phyloP scores from a whole-genome alignment of 2,329 filamentous ascomycete species.

The Claviceps purpurea region DNA sequence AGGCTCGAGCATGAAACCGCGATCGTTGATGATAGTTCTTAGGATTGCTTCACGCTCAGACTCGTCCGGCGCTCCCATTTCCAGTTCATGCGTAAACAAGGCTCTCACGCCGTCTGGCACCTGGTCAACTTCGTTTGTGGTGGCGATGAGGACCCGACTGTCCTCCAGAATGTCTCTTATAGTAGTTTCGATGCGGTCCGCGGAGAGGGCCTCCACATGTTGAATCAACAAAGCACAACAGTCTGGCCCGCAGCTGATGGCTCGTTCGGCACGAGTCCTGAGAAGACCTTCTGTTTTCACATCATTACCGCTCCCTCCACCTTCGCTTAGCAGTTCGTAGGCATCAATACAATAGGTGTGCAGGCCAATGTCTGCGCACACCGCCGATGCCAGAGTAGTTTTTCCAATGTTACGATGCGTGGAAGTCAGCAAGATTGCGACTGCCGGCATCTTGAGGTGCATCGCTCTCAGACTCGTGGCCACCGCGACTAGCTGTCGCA shows the following conservation, averaged over 20 bases:
- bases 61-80: slow-evolving; percentile 87
- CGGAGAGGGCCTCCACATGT: slow-evolving; percentile 82
- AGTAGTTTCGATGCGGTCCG: slow-evolving; percentile 76
- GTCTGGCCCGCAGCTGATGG: slow-evolving; percentile 73
- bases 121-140: slow-evolving; percentile 90
- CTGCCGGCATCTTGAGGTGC: slow-evolving; percentile 72
- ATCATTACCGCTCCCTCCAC: slow-evolving; percentile 66
- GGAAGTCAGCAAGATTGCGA: slow-evolving; percentile 79
- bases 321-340: slow-evolving; percentile 90
- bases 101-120: slow-evolving; percentile 81
- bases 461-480: slow-evolving; percentile 80
- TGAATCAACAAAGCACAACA: slow-evolving; percentile 75
- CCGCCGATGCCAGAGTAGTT: slow-evolving; percentile 58
- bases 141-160: slow-evolving; percentile 75
- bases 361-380: slow-evolving; percentile 78
- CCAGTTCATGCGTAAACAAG: slow-evolving; percentile 88
- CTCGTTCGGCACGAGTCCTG: slow-evolving; percentile 75
- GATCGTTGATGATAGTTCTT: slow-evolving; percentile 61
- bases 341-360: slow-evolving; percentile 83
- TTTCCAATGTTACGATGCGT: slow-evolving; percentile 93
- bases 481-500: slow-evolving; percentile 76
- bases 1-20: slow-evolving; percentile 62
- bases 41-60: slow-evolving; percentile 82
- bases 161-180: slow-evolving; percentile 74
- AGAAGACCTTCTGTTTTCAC: slow-evolving; percentile 89